A percentile compares a stretch with the other conserved stretches of the same genome.
phyloP scores from a whole-genome alignment of 192 early-diverging fungal genomes.

The Backusella tarrabulga region DNA sequence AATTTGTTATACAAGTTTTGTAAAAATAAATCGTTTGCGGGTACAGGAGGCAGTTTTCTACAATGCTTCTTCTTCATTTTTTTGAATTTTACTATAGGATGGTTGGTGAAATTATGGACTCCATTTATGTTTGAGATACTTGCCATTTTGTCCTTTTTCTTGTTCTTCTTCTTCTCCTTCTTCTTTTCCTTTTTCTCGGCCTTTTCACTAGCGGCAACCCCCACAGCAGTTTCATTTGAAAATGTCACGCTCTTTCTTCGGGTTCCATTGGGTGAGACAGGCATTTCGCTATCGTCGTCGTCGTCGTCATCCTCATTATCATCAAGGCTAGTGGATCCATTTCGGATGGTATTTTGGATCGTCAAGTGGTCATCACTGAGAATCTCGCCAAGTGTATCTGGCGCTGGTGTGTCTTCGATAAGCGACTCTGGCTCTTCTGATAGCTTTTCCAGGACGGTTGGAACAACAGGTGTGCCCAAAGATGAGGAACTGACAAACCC shows the following conservation, averaged over 20 bases:
- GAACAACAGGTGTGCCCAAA: slow-evolving; percentile 15
- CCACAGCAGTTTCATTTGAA: slow-evolving; percentile 4
- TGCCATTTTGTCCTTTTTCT: slow-evolving; percentile 2
- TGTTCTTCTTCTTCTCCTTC: neutral
- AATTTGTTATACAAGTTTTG: slow-evolving; percentile 1
- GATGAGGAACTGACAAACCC: neutral
- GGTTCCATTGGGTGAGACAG: neutral
- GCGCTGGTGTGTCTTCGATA: neutral
- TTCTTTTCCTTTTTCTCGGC: neutral
- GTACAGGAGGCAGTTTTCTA: slow-evolving; percentile 3
- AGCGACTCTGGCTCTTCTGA: neutral
- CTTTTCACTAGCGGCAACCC: neutral
- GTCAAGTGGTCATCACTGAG: slow-evolving; percentile 8
- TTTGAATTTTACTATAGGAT: slow-evolving; percentile 18
- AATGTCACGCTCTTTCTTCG: slow-evolving; percentile 1
- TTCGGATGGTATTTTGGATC: slow-evolving; percentile 11
- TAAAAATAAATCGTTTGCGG: slow-evolving; percentile 11
- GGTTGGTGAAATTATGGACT: slow-evolving; percentile 9
- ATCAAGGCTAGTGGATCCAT: slow-evolving; percentile 1
- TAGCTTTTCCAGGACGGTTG: neutral
- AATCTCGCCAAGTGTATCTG: neutral
- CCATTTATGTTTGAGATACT: slow-evolving; percentile 9
- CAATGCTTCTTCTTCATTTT: slow-evolving; percentile 14
- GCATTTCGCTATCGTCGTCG: neutral
- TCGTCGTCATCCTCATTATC: neutral